phyloP scores from a whole-genome alignment of 1,139 yeast species.

The Debaryomyces fabryi region DNA sequence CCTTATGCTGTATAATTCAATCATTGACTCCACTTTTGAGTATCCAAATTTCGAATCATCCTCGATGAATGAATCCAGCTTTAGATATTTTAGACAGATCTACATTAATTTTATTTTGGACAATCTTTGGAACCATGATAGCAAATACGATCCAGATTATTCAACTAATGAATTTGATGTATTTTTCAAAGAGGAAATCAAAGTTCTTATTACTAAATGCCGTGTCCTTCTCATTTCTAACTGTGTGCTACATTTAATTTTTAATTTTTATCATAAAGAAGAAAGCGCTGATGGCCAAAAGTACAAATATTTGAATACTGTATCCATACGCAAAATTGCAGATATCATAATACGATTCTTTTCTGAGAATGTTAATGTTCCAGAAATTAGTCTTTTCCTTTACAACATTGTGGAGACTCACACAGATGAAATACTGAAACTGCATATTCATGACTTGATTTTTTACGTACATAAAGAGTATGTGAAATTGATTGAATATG shows the following conservation, averaged over 20 bases:
- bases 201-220: neutral
- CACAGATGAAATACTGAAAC: neutral
- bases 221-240: constrained; percentile 1
- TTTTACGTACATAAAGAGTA: neutral
- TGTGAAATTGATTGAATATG: neutral
- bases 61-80: constrained; percentile 2
- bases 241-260: constrained; percentile 3
- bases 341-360: neutral
- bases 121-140: constrained; percentile 1
- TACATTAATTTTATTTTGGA: constrained; percentile 11
- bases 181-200: constrained; percentile 5
- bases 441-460: neutral
- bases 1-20: neutral
- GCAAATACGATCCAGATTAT: neutral
- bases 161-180: constrained; percentile 2
- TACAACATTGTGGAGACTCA: neutral
- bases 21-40: constrained; percentile 6
- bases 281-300: neutral
- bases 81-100: constrained; percentile 10
- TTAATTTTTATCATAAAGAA: constrained; percentile 1
- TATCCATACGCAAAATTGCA: neutral
- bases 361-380: neutral
- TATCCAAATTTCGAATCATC: constrained; percentile 7
- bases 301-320: neutral
- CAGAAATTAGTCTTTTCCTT: neutral